A percentile compares a stretch with the other conserved stretches of the same genome.
Conservation (phyloP, 192 early-diverging fungal genomes). For the Rhizoclosmatium sp. region DNA sequence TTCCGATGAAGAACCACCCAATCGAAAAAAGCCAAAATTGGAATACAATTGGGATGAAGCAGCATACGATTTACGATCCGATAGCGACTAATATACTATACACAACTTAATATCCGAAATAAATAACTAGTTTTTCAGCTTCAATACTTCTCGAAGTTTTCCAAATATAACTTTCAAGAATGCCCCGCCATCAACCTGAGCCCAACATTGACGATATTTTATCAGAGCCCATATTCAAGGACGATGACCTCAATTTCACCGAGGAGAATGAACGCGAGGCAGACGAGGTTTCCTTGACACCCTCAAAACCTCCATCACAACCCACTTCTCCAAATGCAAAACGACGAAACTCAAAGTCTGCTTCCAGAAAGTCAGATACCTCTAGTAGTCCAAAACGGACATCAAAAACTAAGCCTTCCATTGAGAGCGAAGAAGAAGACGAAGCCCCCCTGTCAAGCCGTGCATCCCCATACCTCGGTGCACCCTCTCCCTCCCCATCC, state of each 20-base stretch:
- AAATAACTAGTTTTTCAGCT: too few species aligned
- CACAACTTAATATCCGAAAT: too few species aligned
- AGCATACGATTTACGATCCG: too few species aligned
- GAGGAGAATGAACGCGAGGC: too few species aligned
- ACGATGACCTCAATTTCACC: background rate
- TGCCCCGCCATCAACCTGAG: background rate
- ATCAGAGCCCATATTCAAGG: background rate
- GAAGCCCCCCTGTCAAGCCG: background rate
- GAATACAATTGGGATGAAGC: too few species aligned
- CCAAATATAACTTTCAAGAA: too few species aligned
- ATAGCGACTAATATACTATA: too few species aligned
- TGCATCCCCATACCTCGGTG: background rate
- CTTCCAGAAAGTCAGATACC: background rate
- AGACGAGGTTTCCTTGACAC: too few species aligned
- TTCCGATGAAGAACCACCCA: background rate
- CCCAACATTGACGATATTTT: background rate
- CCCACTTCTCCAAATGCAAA: background rate
- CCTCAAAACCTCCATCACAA: too few species aligned
- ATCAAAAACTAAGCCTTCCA: too few species aligned
- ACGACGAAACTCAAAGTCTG: background rate
- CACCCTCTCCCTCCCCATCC: background rate
- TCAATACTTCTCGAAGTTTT: too few species aligned
- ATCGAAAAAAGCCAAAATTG: too few species aligned
- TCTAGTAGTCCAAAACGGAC: background rate
- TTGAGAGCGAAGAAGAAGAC: background rate